phyloP scores from a whole-genome alignment of 257 asterid genomes.

The Solanum chaucha region DNA sequence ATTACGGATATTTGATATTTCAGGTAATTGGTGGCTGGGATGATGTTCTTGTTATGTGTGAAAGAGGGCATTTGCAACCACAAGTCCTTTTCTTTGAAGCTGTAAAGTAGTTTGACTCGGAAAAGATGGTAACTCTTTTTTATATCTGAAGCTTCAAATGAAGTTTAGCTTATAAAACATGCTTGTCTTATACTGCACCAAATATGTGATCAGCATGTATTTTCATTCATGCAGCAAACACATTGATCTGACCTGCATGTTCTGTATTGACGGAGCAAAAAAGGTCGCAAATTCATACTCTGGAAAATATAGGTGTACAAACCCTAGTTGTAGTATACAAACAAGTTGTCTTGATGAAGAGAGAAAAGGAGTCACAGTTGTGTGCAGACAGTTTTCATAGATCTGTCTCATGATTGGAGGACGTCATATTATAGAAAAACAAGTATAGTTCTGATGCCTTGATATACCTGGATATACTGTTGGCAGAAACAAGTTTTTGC shows the following conservation, averaged over 20 bases:
- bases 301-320: background rate
- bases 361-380: slow-evolving; percentile 13
- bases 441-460: background rate
- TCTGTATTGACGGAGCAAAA: slow-evolving; percentile 6
- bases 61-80: slow-evolving; percentile 91
- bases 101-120: slow-evolving; percentile 30
- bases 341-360: slow-evolving; percentile 15
- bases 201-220: slow-evolving; percentile 8
- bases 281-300: background rate
- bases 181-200: background rate
- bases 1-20: background rate
- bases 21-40: slow-evolving; percentile 86
- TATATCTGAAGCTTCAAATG: background rate
- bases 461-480: background rate
- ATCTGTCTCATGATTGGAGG: slow-evolving; percentile 9
- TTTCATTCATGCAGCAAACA: slow-evolving; percentile 8
- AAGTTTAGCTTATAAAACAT: background rate
- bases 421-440: background rate
- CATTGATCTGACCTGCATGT: slow-evolving; percentile 4
- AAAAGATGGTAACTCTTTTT: slow-evolving; percentile 11
- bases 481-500: background rate
- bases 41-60: slow-evolving; percentile 79
- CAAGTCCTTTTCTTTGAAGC: slow-evolving; percentile 91
- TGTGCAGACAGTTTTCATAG: slow-evolving; percentile 9
- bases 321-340: slow-evolving; percentile 24